Percentiles rank a stretch among this genome's conserved stretches.
These are phyloP conservation scores for Neurospora pannonica DNA, from an alignment of 495 filamentous ascomycete genomes.

Conservation along the genomic window DNA sequence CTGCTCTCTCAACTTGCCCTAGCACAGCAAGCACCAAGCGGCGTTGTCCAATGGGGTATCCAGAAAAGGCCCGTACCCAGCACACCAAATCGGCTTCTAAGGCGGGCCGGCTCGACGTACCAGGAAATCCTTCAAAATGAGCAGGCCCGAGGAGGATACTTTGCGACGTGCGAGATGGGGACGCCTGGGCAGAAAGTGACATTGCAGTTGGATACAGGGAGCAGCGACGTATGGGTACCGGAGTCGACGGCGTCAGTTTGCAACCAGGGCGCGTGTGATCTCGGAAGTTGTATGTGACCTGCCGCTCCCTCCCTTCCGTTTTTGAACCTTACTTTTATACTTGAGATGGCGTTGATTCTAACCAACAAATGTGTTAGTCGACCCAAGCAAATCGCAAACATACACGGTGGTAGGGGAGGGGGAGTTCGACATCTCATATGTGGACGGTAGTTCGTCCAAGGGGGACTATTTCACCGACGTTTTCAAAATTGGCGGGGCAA, in stretches of 20 bases:
- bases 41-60: constrained; percentile 37
- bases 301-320: background rate
- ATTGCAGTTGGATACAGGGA: constrained; percentile 73
- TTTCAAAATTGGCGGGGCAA: constrained; percentile 58
- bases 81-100: constrained; percentile 13
- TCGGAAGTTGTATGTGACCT: constrained; percentile 38
- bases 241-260: constrained; percentile 53
- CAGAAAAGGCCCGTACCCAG: constrained; percentile 13
- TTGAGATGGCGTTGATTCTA: background rate
- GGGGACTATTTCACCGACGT: constrained; percentile 81
- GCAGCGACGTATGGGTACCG: constrained; percentile 86
- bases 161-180: constrained; percentile 58
- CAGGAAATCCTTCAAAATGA: constrained; percentile 34
- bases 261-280: constrained; percentile 27
- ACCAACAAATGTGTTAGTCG: constrained; percentile 36
- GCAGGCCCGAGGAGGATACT: constrained; percentile 48
- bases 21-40: constrained; percentile 19
- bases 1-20: constrained; percentile 20
- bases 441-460: constrained; percentile 63
- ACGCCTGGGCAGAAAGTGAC: constrained; percentile 58
- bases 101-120: constrained; percentile 23
- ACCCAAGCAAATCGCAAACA: constrained; percentile 54
- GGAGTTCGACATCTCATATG: constrained; percentile 83
- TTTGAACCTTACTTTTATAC: background rate
- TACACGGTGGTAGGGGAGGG: constrained; percentile 51